These are phyloP conservation scores for Rhizopogon vesiculosus DNA, from an alignment of 768 basidiomycete genomes.

Conservation along the genomic window DNA sequence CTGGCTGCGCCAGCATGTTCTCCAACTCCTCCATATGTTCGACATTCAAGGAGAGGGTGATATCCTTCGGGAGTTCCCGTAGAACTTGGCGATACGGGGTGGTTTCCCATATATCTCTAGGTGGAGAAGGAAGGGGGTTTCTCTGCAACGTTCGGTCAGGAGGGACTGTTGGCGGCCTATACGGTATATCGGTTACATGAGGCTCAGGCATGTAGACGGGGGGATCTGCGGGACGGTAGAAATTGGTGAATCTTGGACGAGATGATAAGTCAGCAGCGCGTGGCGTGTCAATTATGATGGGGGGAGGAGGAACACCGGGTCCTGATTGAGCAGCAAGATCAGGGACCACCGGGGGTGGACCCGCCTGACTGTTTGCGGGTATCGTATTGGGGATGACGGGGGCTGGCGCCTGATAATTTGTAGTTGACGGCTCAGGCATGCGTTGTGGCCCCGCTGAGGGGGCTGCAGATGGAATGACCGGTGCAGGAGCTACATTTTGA, in stretches of 20 bases:
- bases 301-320: slow-evolving; percentile 16
- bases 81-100: slow-evolving; percentile 55
- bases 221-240: slow-evolving; percentile 17
- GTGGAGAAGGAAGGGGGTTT: slow-evolving; percentile 65
- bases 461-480: slow-evolving; percentile 6
- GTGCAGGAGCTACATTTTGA: slow-evolving; percentile 10
- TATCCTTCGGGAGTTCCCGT: slow-evolving; percentile 41
- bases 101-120: slow-evolving; percentile 52
- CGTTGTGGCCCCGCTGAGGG: slow-evolving; percentile 2
- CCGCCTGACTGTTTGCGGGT: not conserved
- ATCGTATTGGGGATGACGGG: not conserved
- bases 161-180: slow-evolving; percentile 5
- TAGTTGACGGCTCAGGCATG: slow-evolving; percentile 11
- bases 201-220: slow-evolving; percentile 1
- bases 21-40: slow-evolving; percentile 6
- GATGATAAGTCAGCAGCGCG: slow-evolving; percentile 7
- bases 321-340: slow-evolving; percentile 4
- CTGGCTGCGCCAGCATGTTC: slow-evolving; percentile 10
- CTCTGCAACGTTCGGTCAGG: slow-evolving; percentile 5
- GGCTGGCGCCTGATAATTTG: not conserved
- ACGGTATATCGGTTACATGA: not conserved
- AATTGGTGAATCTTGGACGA: slow-evolving; percentile 23
- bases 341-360: slow-evolving; percentile 11
- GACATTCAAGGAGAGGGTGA: slow-evolving; percentile 17
- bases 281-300: slow-evolving; percentile 8